Evolutionary conservation across 495 filamentous ascomycete species (phyloP), one percentile per base, ranked within the genome.

Genomic region (Durotheca rogersii): DNA sequence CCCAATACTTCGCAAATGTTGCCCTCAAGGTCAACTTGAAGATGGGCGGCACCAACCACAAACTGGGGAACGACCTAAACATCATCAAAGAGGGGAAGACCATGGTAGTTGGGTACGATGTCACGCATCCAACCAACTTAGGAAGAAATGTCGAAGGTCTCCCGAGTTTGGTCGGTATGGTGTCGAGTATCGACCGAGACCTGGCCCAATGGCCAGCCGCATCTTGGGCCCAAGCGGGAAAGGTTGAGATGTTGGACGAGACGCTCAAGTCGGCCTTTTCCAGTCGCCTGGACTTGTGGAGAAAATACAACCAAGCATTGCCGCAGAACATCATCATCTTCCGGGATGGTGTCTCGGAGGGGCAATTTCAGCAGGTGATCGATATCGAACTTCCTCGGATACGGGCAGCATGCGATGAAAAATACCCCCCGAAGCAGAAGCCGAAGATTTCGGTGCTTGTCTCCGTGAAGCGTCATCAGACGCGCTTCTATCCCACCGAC

Each of bases 391-490:
- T 77, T 4, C 73, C 71, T 0, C 51, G 51, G 3, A 71, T 77
- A 27, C 64, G 72, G 34, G 15, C 43, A 12, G 87, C 87, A 2
- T 93, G 88, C 66, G 33, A 66, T 2, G 49, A 67, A 11, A 52
- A 73, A 23, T 88, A 88, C 63, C 72, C 78, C 2, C 67, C 71
- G 0, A 74, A 72, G 16, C 53, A 66, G 7, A 61, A 61, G 2
- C 84, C 88, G 0, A 77, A 75, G 32, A 72, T 89, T 10, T 68
- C 79, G 0, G 68, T 89, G 20, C 69, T 88, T 12, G 72, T 89
- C n/a, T 85, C 85, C 0, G 88, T 88, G 31, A 95, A 96, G 66
- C 80, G 93, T 15, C 92, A 97, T 56, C 89, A 95, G 60, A 95
- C 88, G 0, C 86, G 92, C 0, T 94, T 96, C 73, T 95, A 85